Percentiles rank a stretch among this genome's conserved stretches.
Evolutionary conservation across 2,329 filamentous ascomycete species (phyloP).

Genomic region (Apiospora marii): DNA sequence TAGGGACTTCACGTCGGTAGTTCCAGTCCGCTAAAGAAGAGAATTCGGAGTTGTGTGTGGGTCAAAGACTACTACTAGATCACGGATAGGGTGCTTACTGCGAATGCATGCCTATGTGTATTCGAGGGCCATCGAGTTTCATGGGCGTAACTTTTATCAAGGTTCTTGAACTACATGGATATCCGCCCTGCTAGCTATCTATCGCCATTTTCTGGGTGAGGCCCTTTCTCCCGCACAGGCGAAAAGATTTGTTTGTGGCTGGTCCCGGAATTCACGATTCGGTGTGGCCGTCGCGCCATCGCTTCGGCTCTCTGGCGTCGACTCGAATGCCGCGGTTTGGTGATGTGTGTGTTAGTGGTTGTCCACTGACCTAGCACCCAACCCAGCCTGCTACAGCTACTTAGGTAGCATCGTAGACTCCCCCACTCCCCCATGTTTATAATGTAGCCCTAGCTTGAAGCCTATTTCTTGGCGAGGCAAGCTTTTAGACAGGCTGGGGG

Average conservation of each 20-base stretch:
- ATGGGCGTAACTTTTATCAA: neutral
- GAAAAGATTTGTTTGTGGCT: neutral
- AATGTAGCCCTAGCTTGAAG: neutral
- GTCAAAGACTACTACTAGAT: neutral
- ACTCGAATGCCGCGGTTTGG: neutral
- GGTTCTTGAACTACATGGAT: neutral
- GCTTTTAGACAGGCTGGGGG: neutral
- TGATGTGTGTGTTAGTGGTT: neutral
- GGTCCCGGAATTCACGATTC: neutral
- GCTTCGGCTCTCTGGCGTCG: neutral
- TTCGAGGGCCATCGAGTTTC: neutral
- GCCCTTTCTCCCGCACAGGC: neutral
- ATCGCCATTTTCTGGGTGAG: neutral
- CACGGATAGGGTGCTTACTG: too few relatives aligned
- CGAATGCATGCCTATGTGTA: too few relatives aligned
- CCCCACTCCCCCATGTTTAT: neutral
- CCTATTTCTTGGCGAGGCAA: slow-evolving; percentile 1
- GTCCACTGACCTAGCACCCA: neutral
- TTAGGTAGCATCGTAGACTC: neutral
- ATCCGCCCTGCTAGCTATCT: neutral
- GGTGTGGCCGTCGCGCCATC: neutral
- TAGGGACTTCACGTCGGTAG: neutral
- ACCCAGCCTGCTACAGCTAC: too few relatives aligned
- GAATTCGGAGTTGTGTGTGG: neutral
- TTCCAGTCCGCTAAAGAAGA: neutral